A percentile compares a stretch with the other conserved stretches of the same genome.
Evolutionary conservation across 306 rosid species (phyloP).

Genomic region (Glycine tomentella): DNA sequence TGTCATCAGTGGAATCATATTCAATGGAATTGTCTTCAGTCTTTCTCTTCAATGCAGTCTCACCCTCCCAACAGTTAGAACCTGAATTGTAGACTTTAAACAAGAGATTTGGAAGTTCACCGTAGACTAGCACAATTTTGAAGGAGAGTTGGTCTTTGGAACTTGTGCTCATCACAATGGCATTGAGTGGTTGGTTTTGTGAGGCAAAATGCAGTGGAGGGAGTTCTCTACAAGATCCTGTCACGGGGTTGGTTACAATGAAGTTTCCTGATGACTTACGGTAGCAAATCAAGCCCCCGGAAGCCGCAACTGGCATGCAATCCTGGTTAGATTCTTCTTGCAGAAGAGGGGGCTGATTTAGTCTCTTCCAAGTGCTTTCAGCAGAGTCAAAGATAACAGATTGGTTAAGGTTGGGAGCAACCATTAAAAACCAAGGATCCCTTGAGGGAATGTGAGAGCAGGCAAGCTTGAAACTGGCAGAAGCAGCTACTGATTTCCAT

Average conservation of each 20-base stretch:
- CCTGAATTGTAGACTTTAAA: conserved; percentile 61
- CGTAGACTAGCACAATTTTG: conserved; percentile 66
- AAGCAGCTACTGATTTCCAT: conserved; percentile 77
- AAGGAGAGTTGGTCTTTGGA: conserved; percentile 48
- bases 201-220: conserved; percentile 59
- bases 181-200: conserved; percentile 61
- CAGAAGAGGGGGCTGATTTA: conserved; percentile 63
- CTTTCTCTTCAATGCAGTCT: conserved; percentile 54
- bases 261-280: conserved; percentile 63
- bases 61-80: conserved; percentile 66
- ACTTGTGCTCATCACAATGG: conserved; percentile 73
- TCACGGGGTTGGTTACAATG: conserved; percentile 72
- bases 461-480: conserved; percentile 80
- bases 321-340: conserved; percentile 45
- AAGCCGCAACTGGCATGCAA: conserved; percentile 78
- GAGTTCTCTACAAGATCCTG: conserved; percentile 65
- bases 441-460: conserved; percentile 73
- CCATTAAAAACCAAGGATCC: conserved; percentile 91
- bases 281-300: conserved; percentile 85
- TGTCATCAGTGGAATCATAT: conserved; percentile 59
- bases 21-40: conserved; percentile 47
- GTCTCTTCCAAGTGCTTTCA: conserved; percentile 71
- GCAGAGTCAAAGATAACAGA: conserved; percentile 74
- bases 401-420: conserved; percentile 65
- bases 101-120: conserved; percentile 70